Evolutionary conservation across 805 yeast genomes (phyloP).

Genomic region (Barnettozyma wickerhamii): DNA sequence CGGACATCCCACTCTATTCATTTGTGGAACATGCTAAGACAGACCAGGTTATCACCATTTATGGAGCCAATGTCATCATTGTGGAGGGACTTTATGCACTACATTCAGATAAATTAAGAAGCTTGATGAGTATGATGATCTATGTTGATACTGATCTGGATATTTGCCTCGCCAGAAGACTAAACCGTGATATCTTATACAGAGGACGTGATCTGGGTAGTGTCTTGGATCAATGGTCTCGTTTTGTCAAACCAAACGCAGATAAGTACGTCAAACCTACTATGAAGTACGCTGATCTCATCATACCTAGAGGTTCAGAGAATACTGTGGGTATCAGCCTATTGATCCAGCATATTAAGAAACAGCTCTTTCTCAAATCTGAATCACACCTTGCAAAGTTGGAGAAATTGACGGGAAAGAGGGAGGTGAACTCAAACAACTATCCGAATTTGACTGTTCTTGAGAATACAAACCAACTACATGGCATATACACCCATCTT

Average conservation of each 20-base stretch:
- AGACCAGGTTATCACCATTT: constrained; percentile 64
- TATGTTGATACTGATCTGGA: constrained; percentile 95
- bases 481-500: constrained; percentile 68
- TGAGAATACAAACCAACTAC: constrained; percentile 56
- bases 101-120: constrained; percentile 62
- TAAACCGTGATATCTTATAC: constrained; percentile 79
- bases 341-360: constrained; percentile 73
- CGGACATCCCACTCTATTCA: constrained; percentile 67
- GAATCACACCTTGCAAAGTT: constrained; percentile 61
- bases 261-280: constrained; percentile 72
- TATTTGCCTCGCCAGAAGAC: constrained; percentile 83
- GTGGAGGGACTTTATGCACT: constrained; percentile 89
- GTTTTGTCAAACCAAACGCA: constrained; percentile 89
- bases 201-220: constrained; percentile 84
- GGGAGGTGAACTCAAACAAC: constrained; percentile 23
- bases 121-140: constrained; percentile 78
- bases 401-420: constrained; percentile 46
- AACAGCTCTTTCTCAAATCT: constrained; percentile 64
- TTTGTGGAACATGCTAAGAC: constrained; percentile 57
- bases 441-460: constrained; percentile 25
- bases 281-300: constrained; percentile 73
- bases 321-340: constrained; percentile 75
- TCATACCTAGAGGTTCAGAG: constrained; percentile 89
- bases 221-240: constrained; percentile 84
- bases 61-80: constrained; percentile 91